phyloP scores from a whole-genome alignment of 2,329 filamentous ascomycete genomes.

The Penicillium rolfsii region DNA sequence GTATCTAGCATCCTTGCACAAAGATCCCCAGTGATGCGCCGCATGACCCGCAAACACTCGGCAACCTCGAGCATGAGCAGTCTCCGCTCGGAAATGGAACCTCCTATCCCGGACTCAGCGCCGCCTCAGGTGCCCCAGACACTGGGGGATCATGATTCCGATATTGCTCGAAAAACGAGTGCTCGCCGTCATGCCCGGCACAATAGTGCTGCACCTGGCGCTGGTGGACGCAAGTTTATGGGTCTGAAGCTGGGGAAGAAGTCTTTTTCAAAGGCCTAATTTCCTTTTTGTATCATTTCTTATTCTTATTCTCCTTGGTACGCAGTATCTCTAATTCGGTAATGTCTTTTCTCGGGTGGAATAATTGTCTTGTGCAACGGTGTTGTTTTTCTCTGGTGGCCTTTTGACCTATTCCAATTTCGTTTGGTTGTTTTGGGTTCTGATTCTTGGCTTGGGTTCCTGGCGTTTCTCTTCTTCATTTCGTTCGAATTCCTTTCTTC shows the following conservation, averaged over 20 bases:
- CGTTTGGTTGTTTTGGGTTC: not conserved
- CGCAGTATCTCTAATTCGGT: constrained; percentile 1
- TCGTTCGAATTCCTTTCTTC: not conserved
- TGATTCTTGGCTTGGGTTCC: not conserved
- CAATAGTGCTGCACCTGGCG: constrained; percentile 22
- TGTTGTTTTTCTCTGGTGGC: not conserved
- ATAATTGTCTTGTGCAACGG: not conserved
- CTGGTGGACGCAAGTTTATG: constrained; percentile 26
- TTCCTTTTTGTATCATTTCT: not conserved
- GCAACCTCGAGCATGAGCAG: constrained; percentile 33
- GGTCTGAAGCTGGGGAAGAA: constrained; percentile 30
- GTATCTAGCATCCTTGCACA: constrained; percentile 28
- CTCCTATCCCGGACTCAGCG: not conserved
- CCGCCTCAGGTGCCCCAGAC: constrained; percentile 5
- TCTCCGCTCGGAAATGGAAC: constrained; percentile 35
- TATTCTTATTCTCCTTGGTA: constrained; percentile 2
- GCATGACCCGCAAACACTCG: constrained; percentile 35
- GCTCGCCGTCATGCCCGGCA: constrained; percentile 24
- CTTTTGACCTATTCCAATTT: not conserved
- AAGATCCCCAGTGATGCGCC: constrained; percentile 31
- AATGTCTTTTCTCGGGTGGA: constrained; percentile 2
- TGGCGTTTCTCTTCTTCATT: not conserved
- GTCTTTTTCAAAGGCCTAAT: constrained; percentile 20
- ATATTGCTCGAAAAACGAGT: constrained; percentile 19
- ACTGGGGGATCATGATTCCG: constrained; percentile 5